Percentiles rank a stretch among this genome's conserved stretches.
These are phyloP conservation scores for Melastoma candidum DNA, from an alignment of 441 rosid species.

Conservation along the genomic window DNA sequence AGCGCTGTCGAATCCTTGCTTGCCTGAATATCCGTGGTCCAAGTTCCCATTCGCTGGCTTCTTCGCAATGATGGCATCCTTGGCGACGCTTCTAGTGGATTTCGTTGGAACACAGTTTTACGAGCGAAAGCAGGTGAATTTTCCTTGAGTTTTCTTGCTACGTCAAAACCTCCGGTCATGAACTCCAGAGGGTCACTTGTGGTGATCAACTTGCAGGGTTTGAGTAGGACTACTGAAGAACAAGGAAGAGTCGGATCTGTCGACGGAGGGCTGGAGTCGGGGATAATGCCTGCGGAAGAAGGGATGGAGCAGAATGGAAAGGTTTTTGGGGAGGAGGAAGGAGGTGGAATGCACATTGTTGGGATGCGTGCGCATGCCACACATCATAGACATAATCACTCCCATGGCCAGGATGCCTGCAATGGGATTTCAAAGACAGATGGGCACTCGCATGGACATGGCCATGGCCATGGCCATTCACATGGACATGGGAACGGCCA, in stretches of 20 bases:
- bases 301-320: slow-evolving; percentile 22
- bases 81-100: slow-evolving; percentile 66
- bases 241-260: slow-evolving; percentile 27
- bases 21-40: slow-evolving; percentile 67
- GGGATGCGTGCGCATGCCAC: slow-evolving; percentile 88
- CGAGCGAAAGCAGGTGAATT: slow-evolving; percentile 38
- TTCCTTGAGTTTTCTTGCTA: background rate
- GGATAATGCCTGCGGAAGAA: slow-evolving; percentile 17
- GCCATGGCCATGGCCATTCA: slow-evolving; percentile 18
- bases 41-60: slow-evolving; percentile 79
- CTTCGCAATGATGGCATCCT: slow-evolving; percentile 72
- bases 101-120: slow-evolving; percentile 79
- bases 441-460: slow-evolving; percentile 5
- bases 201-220: slow-evolving; percentile 23
- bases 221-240: slow-evolving; percentile 31
- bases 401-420: slow-evolving; percentile 53
- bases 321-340: slow-evolving; percentile 82
- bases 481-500: slow-evolving; percentile 33
- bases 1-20: slow-evolving; percentile 54
- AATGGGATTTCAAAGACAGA: slow-evolving; percentile 31
- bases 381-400: slow-evolving; percentile 70
- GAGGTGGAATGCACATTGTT: slow-evolving; percentile 77
- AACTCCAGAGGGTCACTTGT: background rate
- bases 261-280: slow-evolving; percentile 29
- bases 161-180: background rate